Evolutionary conservation across 495 filamentous ascomycete genomes (phyloP), one percentile per base, ranked within the genome.

Genomic region (Xanthoparmelia taractica): DNA sequence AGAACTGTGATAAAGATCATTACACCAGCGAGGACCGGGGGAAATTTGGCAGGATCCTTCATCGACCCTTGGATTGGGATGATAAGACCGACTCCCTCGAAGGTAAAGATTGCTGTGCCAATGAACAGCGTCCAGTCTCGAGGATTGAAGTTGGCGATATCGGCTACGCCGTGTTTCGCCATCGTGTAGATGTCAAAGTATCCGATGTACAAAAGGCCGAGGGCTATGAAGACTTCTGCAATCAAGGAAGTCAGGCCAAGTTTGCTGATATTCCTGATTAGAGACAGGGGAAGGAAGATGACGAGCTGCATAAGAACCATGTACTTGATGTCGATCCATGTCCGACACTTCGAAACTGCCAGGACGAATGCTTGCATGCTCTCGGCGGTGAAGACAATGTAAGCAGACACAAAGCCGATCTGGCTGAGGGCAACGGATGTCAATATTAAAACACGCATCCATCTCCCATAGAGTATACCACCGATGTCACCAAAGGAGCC

Each of bases 41-140:
- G 90, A 71, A 98, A 97, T 69, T 95, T 91, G 58, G 85, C 79
- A 2, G 91, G 94, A 56, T 89, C 78, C 70, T 84, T 87, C 94
- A 98, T 98, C 4, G 92, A 94, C 70, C 94, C 90, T 75, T 98
- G 95, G 63, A 98, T 97, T 4, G 94, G 94, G 63, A 98, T 96
- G 75, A 98, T 96, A n/a, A 98, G 82, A 25, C 94, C 94, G 66
- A 98, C 92, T 25, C 94, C 94, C 71, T 98, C 94, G 67, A 96
- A 98, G 8, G 94, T 98, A 78, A 98, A 98, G 67, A 98, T 97
- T 25, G 94, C 95, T 11, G 94, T 97, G 67, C 94, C 94, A 69
- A 98, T 97, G 73, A 97, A 96, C 40, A 97, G 83, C 0, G 92
- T 96, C 94, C 94, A 98, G 69, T 88, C 84, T 27, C 85, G 80